A percentile compares a stretch with the other conserved stretches of the same genome.
These are phyloP conservation scores for Cymbopogon flexuosus DNA, from an alignment of 202 grass and related monocot genomes.

Conservation along the genomic window DNA sequence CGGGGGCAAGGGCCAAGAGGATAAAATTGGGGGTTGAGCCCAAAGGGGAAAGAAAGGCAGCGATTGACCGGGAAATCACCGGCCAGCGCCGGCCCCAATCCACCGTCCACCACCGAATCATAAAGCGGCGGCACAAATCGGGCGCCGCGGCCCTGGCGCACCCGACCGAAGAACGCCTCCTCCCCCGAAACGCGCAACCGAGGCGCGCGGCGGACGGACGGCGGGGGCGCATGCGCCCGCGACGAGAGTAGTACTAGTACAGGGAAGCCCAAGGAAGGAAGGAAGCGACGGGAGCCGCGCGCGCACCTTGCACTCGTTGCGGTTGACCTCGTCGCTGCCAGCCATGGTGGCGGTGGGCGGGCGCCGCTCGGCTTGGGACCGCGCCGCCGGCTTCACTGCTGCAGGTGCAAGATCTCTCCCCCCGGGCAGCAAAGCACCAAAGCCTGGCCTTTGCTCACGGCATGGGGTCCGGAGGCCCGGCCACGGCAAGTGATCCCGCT, in stretches of 20 bases:
- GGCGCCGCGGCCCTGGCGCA: not conserved
- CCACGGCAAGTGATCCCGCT: slow-evolving; percentile 24
- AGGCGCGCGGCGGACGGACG: not conserved
- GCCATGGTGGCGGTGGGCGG: slow-evolving; percentile 49
- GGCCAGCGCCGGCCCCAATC: slow-evolving; percentile 39
- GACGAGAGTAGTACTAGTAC: not conserved
- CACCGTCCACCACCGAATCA: slow-evolving; percentile 25
- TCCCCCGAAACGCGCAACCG: not conserved
- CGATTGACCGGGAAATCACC: slow-evolving; percentile 56
- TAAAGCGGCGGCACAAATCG: slow-evolving; percentile 35
- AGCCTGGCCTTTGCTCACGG: slow-evolving; percentile 34
- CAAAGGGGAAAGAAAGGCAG: slow-evolving; percentile 56
- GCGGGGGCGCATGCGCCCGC: not conserved
- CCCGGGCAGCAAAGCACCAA: not conserved
- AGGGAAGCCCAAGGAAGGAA: not conserved
- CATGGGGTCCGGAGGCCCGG: not conserved
- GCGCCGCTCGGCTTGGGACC: not conserved
- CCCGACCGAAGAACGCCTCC: not conserved
- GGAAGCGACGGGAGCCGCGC: not conserved
- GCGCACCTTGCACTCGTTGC: slow-evolving; percentile 84
- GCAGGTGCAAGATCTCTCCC: slow-evolving; percentile 8
- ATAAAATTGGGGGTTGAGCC: slow-evolving; percentile 44
- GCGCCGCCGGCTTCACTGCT: not conserved
- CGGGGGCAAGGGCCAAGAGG: slow-evolving; percentile 27
- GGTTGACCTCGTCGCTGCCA: slow-evolving; percentile 98